Percentiles rank a stretch among this genome's conserved stretches.
Conservation (phyloP, 2,329 filamentous ascomycete species). For the Colletotrichum kahawae region DNA sequence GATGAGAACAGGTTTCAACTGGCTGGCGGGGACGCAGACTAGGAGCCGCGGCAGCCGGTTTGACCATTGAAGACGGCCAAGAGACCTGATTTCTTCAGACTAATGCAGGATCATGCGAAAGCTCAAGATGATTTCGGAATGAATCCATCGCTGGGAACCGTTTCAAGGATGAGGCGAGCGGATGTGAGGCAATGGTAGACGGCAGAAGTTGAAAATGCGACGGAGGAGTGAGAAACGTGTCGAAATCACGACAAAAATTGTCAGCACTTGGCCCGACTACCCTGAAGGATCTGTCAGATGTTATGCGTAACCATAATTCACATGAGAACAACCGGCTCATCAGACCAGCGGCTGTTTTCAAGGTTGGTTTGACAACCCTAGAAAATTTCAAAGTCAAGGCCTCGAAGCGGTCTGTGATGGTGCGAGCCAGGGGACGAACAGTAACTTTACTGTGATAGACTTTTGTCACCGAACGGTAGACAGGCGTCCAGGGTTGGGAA, state of each 20-base stretch:
- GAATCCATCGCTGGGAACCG: background rate
- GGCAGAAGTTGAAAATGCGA: background rate
- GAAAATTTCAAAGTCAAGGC: background rate
- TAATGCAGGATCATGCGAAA: background rate
- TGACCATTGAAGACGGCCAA: background rate
- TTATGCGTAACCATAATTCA: background rate
- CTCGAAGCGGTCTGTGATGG: background rate
- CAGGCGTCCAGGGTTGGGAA: background rate
- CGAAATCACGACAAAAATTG: background rate
- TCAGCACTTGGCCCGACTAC: background rate
- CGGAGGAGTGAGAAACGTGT: background rate
- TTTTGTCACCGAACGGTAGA: background rate
- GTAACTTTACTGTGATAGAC: background rate
- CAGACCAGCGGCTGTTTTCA: background rate
- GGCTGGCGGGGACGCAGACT: background rate
- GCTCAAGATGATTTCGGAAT: background rate
- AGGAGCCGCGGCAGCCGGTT: background rate
- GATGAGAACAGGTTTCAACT: constrained; percentile 8
- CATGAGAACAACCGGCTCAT: background rate
- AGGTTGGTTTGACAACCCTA: background rate
- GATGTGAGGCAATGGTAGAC: background rate
- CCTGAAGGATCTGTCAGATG: background rate
- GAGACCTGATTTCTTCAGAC: background rate
- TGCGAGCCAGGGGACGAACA: background rate
- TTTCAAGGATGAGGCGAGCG: background rate